phyloP scores from a whole-genome alignment of 208 protist genomes.

The Trypanosoma caninum region DNA sequence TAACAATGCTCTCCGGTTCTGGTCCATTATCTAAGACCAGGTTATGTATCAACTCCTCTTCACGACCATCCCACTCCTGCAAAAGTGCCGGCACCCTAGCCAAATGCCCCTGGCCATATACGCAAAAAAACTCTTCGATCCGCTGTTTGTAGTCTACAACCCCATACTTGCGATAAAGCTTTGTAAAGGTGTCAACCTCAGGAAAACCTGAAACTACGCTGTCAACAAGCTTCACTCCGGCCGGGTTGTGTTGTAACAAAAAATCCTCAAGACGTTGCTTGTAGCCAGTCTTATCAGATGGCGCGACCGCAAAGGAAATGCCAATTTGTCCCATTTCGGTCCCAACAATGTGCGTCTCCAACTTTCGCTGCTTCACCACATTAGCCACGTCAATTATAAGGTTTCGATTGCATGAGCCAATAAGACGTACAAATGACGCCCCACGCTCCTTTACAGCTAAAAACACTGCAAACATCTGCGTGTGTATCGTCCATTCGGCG shows the following conservation, averaged over 20 bases:
- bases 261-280: constrained; percentile 53
- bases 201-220: constrained; percentile 55
- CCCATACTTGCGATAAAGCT: constrained; percentile 68
- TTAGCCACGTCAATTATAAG: constrained; percentile 40
- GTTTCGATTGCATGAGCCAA: constrained; percentile 28
- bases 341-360: constrained; percentile 59
- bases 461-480: constrained; percentile 36
- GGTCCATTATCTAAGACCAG: constrained; percentile 73
- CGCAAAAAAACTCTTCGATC: constrained; percentile 49
- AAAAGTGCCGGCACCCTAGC: constrained; percentile 43
- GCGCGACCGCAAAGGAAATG: constrained; percentile 58
- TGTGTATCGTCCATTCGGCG: constrained; percentile 43
- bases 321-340: constrained; percentile 74
- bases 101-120: constrained; percentile 58
- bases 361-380: constrained; percentile 56
- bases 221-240: constrained; percentile 49
- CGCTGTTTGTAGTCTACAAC: constrained; percentile 59
- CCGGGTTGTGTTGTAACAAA: constrained; percentile 54
- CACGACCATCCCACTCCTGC: constrained; percentile 58
- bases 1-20: constrained; percentile 53
- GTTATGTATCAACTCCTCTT: constrained; percentile 77
- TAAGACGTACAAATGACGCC: constrained; percentile 23
- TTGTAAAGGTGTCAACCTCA: constrained; percentile 76
- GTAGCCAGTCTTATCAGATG: constrained; percentile 45
- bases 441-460: constrained; percentile 47